These are phyloP conservation scores for Neurospora sp. DNA, from an alignment of 2,329 filamentous ascomycete species.

Conservation along the genomic window DNA sequence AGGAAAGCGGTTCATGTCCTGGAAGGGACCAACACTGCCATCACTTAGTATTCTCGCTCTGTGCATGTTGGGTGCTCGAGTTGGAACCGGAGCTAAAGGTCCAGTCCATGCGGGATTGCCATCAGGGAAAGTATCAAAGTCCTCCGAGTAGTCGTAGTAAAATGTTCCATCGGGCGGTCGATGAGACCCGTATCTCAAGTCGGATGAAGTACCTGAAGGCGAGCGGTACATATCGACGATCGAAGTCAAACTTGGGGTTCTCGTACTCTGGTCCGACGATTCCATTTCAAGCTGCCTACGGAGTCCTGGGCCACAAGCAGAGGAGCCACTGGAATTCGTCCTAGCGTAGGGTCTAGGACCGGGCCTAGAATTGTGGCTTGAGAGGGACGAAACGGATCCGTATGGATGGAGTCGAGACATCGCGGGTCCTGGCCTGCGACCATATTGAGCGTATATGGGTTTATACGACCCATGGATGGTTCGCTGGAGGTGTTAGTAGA, in stretches of 20 bases:
- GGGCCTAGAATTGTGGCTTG: conserved; percentile 5
- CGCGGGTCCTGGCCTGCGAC: conserved; percentile 28
- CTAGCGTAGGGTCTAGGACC: conserved; percentile 11
- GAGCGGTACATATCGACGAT: conserved; percentile 38
- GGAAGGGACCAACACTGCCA: conserved; percentile 1
- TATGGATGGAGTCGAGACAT: conserved; percentile 31
- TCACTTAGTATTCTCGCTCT: conserved; percentile 9
- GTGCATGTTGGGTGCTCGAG: conserved; percentile 6
- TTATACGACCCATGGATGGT: conserved; percentile 34
- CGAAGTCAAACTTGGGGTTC: conserved; percentile 40
- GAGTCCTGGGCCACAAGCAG: conserved; percentile 21
- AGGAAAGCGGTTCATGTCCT: background rate
- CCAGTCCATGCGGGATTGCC: conserved; percentile 3
- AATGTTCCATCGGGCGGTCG: conserved; percentile 24
- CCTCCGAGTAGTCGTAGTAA: conserved; percentile 45
- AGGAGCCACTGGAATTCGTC: conserved; percentile 21
- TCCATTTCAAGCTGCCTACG: conserved; percentile 24
- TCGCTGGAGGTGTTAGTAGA: conserved; percentile 25
- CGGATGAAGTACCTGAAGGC: conserved; percentile 14
- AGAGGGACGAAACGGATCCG: conserved; percentile 30
- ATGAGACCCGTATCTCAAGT: conserved; percentile 11
- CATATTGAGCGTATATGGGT: conserved; percentile 25
- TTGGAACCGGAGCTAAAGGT: conserved; percentile 23
- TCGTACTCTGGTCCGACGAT: conserved; percentile 28
- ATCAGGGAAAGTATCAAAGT: conserved; percentile 28